phyloP scores from a whole-genome alignment of 176 grass and related monocot genomes.

The Ensete ventricosum region DNA sequence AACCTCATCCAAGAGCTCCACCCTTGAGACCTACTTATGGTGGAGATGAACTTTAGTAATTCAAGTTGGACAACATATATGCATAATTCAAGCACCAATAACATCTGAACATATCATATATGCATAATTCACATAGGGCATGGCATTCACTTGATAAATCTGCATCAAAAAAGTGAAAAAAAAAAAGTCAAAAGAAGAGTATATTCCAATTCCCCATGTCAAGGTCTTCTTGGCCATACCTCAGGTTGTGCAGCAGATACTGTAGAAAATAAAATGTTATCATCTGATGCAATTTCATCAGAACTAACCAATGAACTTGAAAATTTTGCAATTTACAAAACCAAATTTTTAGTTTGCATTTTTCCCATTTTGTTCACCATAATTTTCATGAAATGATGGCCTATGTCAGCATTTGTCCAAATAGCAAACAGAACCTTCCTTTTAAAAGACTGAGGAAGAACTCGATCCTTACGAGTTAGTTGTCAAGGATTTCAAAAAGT shows the following conservation, averaged over 20 bases:
- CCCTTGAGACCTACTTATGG: slow-evolving; percentile 68
- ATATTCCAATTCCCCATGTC: too few relatives aligned
- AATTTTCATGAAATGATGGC: neutral
- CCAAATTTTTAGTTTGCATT: neutral
- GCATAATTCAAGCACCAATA: neutral
- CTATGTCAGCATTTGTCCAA: neutral
- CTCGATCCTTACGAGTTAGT: too few relatives aligned
- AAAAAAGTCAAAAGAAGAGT: too few relatives aligned
- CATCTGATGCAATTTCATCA: neutral
- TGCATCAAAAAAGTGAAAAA: too few relatives aligned
- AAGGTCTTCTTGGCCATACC: too few relatives aligned
- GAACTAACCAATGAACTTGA: neutral
- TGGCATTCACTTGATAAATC: too few relatives aligned
- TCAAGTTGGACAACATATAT: neutral
- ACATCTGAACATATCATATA: too few relatives aligned
- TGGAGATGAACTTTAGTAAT: slow-evolving; percentile 14
- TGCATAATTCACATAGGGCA: too few relatives aligned
- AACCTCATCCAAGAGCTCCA: slow-evolving; percentile 95
- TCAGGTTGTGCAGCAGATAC: neutral
- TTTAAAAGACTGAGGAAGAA: too few relatives aligned
- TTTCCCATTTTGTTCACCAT: too few relatives aligned
- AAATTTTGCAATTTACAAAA: neutral
- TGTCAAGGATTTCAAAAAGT: too few relatives aligned
- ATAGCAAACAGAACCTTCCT: neutral
- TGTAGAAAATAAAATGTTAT: neutral